Evolutionary conservation across 345 rosid genomes (phyloP), one percentile per base, ranked within the genome.

Genomic region (Capsella bursapastoris): DNA sequence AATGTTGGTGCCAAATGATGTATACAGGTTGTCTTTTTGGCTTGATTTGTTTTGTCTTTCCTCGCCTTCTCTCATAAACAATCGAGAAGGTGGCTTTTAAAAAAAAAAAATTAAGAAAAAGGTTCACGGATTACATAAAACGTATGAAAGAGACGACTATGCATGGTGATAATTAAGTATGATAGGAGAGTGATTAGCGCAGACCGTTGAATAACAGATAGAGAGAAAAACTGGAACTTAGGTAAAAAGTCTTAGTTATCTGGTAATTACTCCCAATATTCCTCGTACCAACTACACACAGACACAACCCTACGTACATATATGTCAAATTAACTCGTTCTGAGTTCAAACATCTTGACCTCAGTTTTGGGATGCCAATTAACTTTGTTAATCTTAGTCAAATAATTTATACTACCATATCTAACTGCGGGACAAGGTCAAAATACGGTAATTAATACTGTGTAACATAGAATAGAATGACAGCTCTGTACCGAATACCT

Each of bases 1-100:
- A n/a, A n/a, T 59, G 25, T 37, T 48, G 41, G 56, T 67, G 62
- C 47, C 68, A 68, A 59, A 60, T 75, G 63, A 75, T 60, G 73
- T 60, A 68, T 62, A 40, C 62, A 40, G 62, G 73, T 67, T 51
- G 73, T 53, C 27, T 22, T 75, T 40, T 51, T 51, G 56, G 40
- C 31, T 13, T 68, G 34, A 43, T 50, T 44, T 49, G 62, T 16
- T 66, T 53, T 49, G 44, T 57, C 35, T 58, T 48, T 13, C 64
- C 58, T 34, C 57, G 57, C 52, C 35, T 58, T 58, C 27, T 58
- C 15, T 28, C n/a, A 40, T 72, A 8, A 40, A 50, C 50, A 61
- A 60, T 40, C 27, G 15, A 61, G 0, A 15, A 61, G 59, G 40
- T 60, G 22, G 31, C 14, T 2, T 1, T 9, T 15, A 0, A 6